Conservation (phyloP, 768 basidiomycete genomes). For the Russula olivacea region DNA sequence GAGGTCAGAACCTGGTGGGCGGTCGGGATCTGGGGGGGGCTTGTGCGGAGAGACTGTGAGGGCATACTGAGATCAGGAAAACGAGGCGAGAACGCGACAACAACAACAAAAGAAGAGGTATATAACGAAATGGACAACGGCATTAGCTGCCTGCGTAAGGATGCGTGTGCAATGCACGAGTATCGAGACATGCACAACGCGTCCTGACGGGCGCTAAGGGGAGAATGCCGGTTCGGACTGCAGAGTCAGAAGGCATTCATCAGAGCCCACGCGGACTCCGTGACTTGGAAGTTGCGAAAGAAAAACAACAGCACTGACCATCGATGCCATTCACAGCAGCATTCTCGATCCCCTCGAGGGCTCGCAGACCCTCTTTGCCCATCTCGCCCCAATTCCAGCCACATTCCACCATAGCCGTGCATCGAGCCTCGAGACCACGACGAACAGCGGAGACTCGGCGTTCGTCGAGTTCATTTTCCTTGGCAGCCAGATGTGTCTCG, state of each 20-base stretch:
- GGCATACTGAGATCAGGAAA: constrained; percentile 18
- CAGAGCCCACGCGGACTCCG: not conserved
- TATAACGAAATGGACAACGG: not conserved
- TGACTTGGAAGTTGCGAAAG: constrained; percentile 6
- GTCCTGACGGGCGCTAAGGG: constrained; percentile 5
- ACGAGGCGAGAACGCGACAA: not conserved
- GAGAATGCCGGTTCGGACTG: not conserved
- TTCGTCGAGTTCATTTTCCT: constrained; percentile 57
- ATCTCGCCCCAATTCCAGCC: constrained; percentile 63
- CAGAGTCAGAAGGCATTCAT: not conserved
- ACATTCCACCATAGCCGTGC: constrained; percentile 61
- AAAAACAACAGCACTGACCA: constrained; percentile 30
- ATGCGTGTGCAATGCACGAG: not conserved
- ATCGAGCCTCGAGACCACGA: constrained; percentile 57
- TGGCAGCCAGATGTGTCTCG: constrained; percentile 62
- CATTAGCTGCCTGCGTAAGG: not conserved
- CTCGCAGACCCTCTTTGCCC: constrained; percentile 56
- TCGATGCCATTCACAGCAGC: constrained; percentile 26
- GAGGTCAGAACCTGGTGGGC: constrained; percentile 40
- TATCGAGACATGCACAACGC: not conserved
- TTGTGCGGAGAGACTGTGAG: constrained; percentile 19
- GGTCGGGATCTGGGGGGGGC: constrained; percentile 14
- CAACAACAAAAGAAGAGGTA: not conserved
- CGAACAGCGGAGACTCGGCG: constrained; percentile 50
- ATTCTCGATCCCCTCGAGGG: constrained; percentile 31